phyloP scores from a whole-genome alignment of 441 rosid species.

The Eruca vesicaria region DNA sequence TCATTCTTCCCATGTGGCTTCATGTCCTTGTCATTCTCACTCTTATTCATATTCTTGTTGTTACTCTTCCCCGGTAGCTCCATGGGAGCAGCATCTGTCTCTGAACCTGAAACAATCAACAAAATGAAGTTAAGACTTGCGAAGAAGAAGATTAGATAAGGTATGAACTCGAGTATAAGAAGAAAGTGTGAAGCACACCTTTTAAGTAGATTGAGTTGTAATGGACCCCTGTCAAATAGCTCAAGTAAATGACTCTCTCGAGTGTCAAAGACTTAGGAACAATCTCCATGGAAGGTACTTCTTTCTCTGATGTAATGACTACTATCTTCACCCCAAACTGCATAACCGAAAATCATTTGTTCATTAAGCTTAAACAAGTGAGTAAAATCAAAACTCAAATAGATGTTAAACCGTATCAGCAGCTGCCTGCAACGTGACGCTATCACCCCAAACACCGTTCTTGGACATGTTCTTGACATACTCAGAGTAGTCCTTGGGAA shows the following conservation, averaged over 20 bases:
- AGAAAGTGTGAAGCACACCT: not conserved
- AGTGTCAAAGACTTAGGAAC: not conserved
- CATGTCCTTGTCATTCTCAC: not conserved
- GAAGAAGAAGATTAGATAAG: not conserved
- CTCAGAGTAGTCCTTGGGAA: not conserved
- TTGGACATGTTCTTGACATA: not conserved
- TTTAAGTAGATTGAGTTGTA: not conserved
- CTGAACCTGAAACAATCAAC: not conserved
- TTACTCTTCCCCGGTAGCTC: not conserved
- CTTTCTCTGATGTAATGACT: not conserved
- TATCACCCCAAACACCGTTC: not conserved
- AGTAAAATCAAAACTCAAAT: not conserved
- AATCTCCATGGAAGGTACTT: not conserved
- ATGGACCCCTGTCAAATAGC: not conserved
- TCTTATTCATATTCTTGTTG: not conserved
- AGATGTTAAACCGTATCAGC: not conserved
- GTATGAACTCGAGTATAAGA: not conserved
- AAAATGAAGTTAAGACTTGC: not conserved
- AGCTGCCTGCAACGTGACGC: not conserved
- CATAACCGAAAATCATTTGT: not conserved
- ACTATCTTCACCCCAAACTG: not conserved
- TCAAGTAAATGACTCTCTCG: not conserved
- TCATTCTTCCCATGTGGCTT: not conserved
- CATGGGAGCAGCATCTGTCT: not conserved
- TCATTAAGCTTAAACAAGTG: not conserved